These are phyloP conservation scores for Colletotrichum caudatum DNA, from an alignment of 2,329 filamentous ascomycete species.

Conservation along the genomic window DNA sequence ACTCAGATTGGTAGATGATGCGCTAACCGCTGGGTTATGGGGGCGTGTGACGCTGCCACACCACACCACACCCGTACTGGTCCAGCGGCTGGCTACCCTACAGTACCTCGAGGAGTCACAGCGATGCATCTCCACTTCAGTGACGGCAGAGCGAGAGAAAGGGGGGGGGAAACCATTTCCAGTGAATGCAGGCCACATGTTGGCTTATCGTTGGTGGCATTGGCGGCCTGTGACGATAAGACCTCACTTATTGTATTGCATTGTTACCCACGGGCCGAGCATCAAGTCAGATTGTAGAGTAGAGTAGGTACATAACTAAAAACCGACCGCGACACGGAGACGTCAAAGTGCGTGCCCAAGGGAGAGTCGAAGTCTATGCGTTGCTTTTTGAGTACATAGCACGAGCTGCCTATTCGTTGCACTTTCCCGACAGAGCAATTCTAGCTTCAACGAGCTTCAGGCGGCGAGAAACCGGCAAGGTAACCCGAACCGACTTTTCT, in stretches of 20 bases:
- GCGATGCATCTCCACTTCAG: conserved; percentile 2
- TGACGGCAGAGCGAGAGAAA: not conserved
- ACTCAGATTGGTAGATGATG: conserved; percentile 33
- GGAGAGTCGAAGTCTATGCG: not conserved
- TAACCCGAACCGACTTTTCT: conserved; percentile 17
- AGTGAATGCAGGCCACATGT: not conserved
- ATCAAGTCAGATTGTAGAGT: no score
- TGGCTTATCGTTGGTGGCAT: not conserved
- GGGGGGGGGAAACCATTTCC: not conserved
- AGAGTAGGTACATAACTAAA: no score
- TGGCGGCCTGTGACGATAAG: not conserved
- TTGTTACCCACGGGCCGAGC: no score
- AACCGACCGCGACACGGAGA: not conserved
- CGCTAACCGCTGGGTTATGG: not conserved
- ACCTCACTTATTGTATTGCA: not conserved
- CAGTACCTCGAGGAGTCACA: not conserved
- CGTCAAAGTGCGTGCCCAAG: not conserved
- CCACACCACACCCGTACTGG: not conserved
- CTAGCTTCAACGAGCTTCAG: not conserved
- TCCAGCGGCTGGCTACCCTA: conserved; percentile 5
- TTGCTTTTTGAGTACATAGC: not conserved
- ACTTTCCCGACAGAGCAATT: not conserved
- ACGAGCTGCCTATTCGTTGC: no score
- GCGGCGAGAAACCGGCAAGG: conserved; percentile 10
- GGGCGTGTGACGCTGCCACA: conserved; percentile 15